Base-by-base conservation (phyloP, 768 basidiomycete genomes). In the Lentinula raphanica region DNA sequence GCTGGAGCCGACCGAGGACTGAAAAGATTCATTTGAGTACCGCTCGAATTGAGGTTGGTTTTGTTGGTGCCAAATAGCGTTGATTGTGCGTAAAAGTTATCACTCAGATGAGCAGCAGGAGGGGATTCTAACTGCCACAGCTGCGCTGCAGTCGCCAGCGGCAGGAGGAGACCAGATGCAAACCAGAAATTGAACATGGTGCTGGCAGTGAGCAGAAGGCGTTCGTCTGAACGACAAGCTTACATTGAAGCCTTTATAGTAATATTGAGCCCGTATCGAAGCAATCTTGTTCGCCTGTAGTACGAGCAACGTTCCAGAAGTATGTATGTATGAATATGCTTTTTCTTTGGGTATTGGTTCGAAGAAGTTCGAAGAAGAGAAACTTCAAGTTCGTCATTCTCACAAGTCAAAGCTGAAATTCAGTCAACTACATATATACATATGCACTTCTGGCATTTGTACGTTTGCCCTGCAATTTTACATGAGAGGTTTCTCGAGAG, bases 1-100 rank as follows among this genome's bases (percentile, higher is more conserved):
- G 58, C 38, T 31, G 44, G 35, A 13, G 60, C 60, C n/a, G 58
- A 59, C 35, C 59, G 58, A 28, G 54, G 54, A 32, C 40, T 28
- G 7, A 45, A n/a, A 13, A 7, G 25, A 35, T 50, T 32, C 21
- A 19, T 50, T n/a, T 50, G 49, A 35, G 49, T 21, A 21, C n/a
- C n/a, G n/a, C 32, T 50, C n/a, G 17, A 15, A 35, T 8, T 31
- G 49, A n/a, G 17, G 17, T 17, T 49, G 31, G n/a, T 13, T 0
- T 11, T n/a, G n/a, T n/a, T 35, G 11, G 49, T 7, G 31, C n/a
- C 19, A 19, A n/a, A 19, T 8, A 17, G n/a, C 28, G 23, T 50
- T 17, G 28, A 8, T 5, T 17, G 4, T n/a, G 17, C n/a, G 21
- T 50, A 4, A 13, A 32, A 3, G 8, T 19, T 32, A 21, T 42